Base-by-base conservation (phyloP, 495 filamentous ascomycete genomes). In the Penicillium verhagenii region DNA sequence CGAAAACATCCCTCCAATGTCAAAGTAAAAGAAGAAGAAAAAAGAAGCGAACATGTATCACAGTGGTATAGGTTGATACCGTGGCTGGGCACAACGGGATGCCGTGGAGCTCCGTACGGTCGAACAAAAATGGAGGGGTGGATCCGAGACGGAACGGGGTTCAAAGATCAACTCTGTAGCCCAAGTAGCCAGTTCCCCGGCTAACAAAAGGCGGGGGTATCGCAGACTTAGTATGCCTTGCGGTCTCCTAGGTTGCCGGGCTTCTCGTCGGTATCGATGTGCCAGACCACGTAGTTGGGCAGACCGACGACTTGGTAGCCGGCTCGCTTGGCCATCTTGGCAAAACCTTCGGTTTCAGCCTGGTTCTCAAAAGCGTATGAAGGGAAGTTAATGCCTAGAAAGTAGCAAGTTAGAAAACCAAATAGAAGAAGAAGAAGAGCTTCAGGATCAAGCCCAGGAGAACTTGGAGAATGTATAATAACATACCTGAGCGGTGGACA, bases 211-310 rank as follows among this genome's bases (percentile, higher is more conserved):
- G 50, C 43, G 26, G 46, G 26, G 46, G 26, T 18, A 24, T 10
- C 16, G n/a, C 24, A 47, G n/a, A n/a, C 52, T 60, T 71, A 77
- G 55, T 71, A 77, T 7, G 74, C 72, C 60, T 74, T 72, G 64
- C 74, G 72, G 39, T 65, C 63, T 50, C 71, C 70, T 18, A 75
- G 65, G 46, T 98, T 97, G 3, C 93, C 94, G 10, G 85, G 83
- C 79, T 97, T 97, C 79, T 97, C 94, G 38, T 96, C 85, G n/a
- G 94, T 98, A 69, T 98, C 94, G 60, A 97, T 91, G 70, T 98
- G 94, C 94, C 94, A 98, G 43, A 98, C 92, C 42, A 98, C 85
- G 69, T 98, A 98, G 73, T 98, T 98, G 52, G 94, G 95, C 47
- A 98, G 79, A 29, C 94, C 94, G 53, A 87, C 79, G 31, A 98